Base-by-base conservation (phyloP, 1,139 yeast species). In the Nakaseomyces bracarensis region DNA sequence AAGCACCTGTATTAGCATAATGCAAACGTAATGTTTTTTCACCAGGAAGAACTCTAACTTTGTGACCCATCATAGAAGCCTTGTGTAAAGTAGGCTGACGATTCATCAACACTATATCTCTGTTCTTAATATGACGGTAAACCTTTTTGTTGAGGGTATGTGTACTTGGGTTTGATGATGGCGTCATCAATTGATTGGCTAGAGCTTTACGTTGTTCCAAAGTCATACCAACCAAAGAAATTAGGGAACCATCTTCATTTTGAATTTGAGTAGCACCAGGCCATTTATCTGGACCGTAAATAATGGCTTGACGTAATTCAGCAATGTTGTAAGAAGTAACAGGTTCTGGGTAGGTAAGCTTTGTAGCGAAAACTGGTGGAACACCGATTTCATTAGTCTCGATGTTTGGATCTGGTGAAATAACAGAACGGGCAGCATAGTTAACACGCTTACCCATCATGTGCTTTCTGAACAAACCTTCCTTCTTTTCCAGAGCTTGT, bases 391-490 rank as follows among this genome's bases (percentile, higher is more conserved):
- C 96, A 61, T 89, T 85, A 14, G 98, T 91, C 68, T 91, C 98
- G 57, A 93, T 74, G 69, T 84, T 91, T 45, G 99, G 99, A 69
- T 93, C 99, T 3, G 98, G 98, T 5, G 98, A 89, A 67, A 93
- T 93, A 55, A 93, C 99, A 11, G 98, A 89, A 66, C 99, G 85
- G 40, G 98, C 98, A 47, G 98, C 97, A 58, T 84, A 89, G 64
- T 93, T 93, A 47, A 93, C 99, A 71, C 99, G 86, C 72, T 93
- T 93, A 65, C 99, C 99, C 98, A 93, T 93, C 98, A 93, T 91
- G 60, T 93, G 96, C 65, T 89, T 91, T 72, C 99, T 80, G 72
- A 91, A 91, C 53, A 91, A 73, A 64, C 99, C 99, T 68, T 93
- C 98, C 64, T 93, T 93, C 80, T 93, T 91, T 68, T 93, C 99